phyloP scores from a whole-genome alignment of 495 filamentous ascomycete genomes.

The Astrothelium subdiscretum region DNA sequence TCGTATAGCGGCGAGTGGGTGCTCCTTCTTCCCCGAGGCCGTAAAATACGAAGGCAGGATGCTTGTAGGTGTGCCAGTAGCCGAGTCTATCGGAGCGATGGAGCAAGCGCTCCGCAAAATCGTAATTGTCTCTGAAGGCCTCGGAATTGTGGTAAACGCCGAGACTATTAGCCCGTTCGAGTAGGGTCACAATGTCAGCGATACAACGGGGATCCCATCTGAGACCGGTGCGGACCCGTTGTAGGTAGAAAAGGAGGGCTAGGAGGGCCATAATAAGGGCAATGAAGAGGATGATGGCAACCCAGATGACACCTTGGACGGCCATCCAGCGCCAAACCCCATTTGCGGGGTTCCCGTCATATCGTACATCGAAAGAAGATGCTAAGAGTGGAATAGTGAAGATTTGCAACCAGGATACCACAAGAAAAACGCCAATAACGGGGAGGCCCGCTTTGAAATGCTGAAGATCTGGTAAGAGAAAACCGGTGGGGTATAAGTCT shows the following conservation, averaged over 20 bases:
- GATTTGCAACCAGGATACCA: constrained; percentile 50
- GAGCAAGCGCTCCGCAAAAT: constrained; percentile 1
- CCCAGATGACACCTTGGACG: constrained; percentile 67
- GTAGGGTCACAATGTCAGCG: constrained; percentile 62
- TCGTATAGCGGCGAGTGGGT: constrained; percentile 42
- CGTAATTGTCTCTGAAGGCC: constrained; percentile 35
- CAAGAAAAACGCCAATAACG: constrained; percentile 41
- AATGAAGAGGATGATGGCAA: constrained; percentile 60
- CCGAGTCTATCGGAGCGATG: constrained; percentile 49
- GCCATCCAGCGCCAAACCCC: constrained; percentile 64
- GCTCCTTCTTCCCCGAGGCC: constrained; percentile 52
- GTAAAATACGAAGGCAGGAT: constrained; percentile 52
- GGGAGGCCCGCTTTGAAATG: constrained; percentile 45
- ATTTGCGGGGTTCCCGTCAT: constrained; percentile 30
- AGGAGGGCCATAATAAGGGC: constrained; percentile 47
- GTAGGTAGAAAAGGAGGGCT: constrained; percentile 38
- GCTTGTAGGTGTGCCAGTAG: constrained; percentile 62
- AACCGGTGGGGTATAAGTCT: constrained; percentile 41
- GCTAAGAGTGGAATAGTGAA: constrained; percentile 56
- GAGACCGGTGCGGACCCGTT: constrained; percentile 46
- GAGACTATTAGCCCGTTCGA: constrained; percentile 68
- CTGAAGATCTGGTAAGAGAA: constrained; percentile 46
- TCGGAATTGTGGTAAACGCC: constrained; percentile 53
- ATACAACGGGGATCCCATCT: constrained; percentile 76
- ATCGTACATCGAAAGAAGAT: constrained; percentile 50